Percentiles rank a stretch among this genome's conserved stretches.
Evolutionary conservation across 495 filamentous ascomycete genomes (phyloP).

Genomic region (Oidiodendron maius): DNA sequence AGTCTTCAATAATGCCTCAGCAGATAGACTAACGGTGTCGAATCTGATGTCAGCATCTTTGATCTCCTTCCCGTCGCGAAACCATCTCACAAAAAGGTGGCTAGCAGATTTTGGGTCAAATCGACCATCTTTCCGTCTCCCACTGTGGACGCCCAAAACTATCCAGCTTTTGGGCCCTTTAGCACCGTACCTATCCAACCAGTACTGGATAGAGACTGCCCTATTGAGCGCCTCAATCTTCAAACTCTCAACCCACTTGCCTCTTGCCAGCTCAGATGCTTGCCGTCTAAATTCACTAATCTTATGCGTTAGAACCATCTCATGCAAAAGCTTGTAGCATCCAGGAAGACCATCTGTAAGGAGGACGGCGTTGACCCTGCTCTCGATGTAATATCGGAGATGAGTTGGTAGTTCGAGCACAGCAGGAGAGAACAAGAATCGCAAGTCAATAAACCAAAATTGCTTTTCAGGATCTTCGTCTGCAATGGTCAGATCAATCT

Average conservation of each 20-base stretch:
- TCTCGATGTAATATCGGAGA: slow-evolving; percentile 59
- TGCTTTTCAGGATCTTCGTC: slow-evolving; percentile 73
- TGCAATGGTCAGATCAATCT: slow-evolving; percentile 83
- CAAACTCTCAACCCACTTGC: slow-evolving; percentile 70
- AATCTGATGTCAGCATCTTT: slow-evolving; percentile 58
- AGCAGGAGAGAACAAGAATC: slow-evolving; percentile 72
- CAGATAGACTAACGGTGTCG: slow-evolving; percentile 58
- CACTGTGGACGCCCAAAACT: slow-evolving; percentile 73
- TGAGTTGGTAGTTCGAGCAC: slow-evolving; percentile 50
- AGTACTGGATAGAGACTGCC: slow-evolving; percentile 83
- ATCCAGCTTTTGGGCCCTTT: slow-evolving; percentile 77
- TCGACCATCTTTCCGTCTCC: slow-evolving; percentile 34
- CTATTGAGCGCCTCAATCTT: slow-evolving; percentile 71
- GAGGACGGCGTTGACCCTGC: slow-evolving; percentile 62
- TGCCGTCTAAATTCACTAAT: slow-evolving; percentile 73
- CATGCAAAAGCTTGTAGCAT: slow-evolving; percentile 80
- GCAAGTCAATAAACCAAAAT: slow-evolving; percentile 89
- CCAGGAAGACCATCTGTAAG: slow-evolving; percentile 59
- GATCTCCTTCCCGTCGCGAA: slow-evolving; percentile 71
- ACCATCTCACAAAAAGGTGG: slow-evolving; percentile 70
- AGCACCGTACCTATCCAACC: slow-evolving; percentile 52
- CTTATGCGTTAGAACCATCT: slow-evolving; percentile 81
- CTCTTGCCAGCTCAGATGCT: slow-evolving; percentile 56
- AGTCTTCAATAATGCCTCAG: slow-evolving; percentile 63
- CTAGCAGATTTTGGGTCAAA: slow-evolving; percentile 33